Evolutionary conservation across 768 basidiomycete species (phyloP).

Genomic region (Serendipita vermifera): DNA sequence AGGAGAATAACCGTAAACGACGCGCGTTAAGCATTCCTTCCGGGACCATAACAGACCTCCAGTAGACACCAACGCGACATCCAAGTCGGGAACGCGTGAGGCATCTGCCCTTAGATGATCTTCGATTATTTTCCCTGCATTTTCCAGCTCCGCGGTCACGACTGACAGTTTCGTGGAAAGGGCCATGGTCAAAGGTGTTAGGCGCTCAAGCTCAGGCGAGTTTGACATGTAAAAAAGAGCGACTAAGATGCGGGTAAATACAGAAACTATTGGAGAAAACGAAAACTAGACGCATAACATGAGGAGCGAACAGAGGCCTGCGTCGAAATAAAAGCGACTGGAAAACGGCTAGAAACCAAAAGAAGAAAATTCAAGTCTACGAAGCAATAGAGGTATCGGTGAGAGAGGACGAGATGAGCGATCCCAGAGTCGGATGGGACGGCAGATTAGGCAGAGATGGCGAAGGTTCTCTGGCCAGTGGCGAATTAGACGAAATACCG

Average conservation of each 20-base stretch:
- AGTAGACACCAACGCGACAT: not conserved
- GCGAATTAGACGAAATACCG: not conserved
- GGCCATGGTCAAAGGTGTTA: conserved; percentile 2
- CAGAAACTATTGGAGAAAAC: not conserved
- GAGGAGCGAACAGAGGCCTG: not conserved
- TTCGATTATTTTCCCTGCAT: not conserved
- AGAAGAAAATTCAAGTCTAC: not conserved
- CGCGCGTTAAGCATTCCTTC: not conserved
- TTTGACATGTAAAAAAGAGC: not conserved
- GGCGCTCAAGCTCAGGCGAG: not conserved
- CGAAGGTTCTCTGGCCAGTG: conserved; percentile 42
- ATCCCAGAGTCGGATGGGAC: conserved; percentile 71
- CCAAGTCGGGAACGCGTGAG: conserved; percentile 3
- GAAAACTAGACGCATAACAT: not conserved
- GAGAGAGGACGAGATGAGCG: conserved; percentile 66
- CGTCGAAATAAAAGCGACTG: conserved; percentile 1
- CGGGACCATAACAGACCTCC: not conserved
- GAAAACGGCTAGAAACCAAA: not conserved
- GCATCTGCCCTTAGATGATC: conserved; percentile 7
- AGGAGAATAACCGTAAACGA: not conserved
- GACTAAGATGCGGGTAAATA: not conserved
- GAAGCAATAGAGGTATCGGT: conserved; percentile 27
- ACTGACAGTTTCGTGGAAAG: conserved; percentile 5
- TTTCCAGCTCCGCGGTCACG: not conserved
- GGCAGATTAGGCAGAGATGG: conserved; percentile 72